Base-by-base conservation (phyloP, 345 rosid genomes). In the Conringia planisiliqua region DNA sequence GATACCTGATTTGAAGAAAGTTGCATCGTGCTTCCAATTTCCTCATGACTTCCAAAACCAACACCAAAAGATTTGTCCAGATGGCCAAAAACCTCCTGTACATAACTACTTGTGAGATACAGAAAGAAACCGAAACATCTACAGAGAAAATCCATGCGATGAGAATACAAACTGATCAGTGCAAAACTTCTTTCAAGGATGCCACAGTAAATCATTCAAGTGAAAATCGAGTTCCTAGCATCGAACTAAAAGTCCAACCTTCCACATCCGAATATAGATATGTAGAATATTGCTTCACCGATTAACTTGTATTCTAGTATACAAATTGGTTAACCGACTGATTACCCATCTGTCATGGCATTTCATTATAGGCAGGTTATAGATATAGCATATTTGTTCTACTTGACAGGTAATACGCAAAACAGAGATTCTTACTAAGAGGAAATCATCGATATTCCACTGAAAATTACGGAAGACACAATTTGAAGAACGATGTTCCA, bases 61-160 rank as follows among this genome's bases (percentile, higher is more conserved):
- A 80, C 88, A 75, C 87, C 87, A 77, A 87, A 89, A 44, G 91
- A 82, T 75, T 83, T 95, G 51, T 86, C 99, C 70, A 95, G 71
- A 84, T 89, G 85, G 74, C 78, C 76, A 59, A 92, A 85, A 44
- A 95, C 91, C 76, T 80, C 97, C 99, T 95, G 92, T 46, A 75
- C 36, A 74, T 20, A 48, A 7, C 24, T 39, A 65, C 48, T 30
- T 14, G 72, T 71, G n/a, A 77, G 76, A 66, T 24, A 72, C 51
- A 36, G 59, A 66, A n/a, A 30, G 24, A 66, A 39, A 16, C 29
- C 10, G 52, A 54, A 18, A 36, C 30, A 64, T 56, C 29, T 50
- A 65, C 61, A 68, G 61, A 71, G 58, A 27, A 30, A 35, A 35
- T 35, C 36, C 20, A 65, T 17, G 36, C 48, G 3, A 24, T 24